Evolutionary conservation across 2,329 filamentous ascomycete genomes (phyloP), one percentile per base, ranked within the genome.

Genomic region (Lasiodiplodia gonubiensis): DNA sequence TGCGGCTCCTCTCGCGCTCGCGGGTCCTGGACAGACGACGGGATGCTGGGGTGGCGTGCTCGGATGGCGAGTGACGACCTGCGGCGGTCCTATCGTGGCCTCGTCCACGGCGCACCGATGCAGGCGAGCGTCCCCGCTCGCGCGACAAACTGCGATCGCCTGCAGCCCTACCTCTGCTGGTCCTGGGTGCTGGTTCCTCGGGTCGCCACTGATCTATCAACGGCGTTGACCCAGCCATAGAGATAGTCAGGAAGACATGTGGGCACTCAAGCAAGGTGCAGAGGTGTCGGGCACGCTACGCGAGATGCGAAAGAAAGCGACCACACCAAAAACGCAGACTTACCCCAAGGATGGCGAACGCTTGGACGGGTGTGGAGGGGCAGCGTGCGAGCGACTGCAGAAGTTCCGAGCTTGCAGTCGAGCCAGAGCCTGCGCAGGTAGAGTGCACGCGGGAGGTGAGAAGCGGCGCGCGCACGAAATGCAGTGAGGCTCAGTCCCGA

Each of bases 181-280:
- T 74, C 75, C 76, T 71, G 66, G 71, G 69, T 66, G 76, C 75
- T 63, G 72, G 70, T 74, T 78, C 78, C 76, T 79, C 78, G 74
- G 77, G 75, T 78, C 79, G 77, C 78, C 78, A 79, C 77, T 79
- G 76, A 70, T 79, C 79, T 79, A 79, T 76, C 74, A 78, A 75
- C 74, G 78, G 78, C 74, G 76, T 71, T 73, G 75, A 77, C 73
- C 77, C 77, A 78, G 79, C 79, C 79, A 80, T 80, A 76, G 78
- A 80, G 78, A 75, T 76, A 74, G 72, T 71, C 77, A 67, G 52
- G 68, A 77, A 70, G 73, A 69, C 78, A 80, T 79, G 68, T 75
- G 76, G 75, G 74, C 75, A 76, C 75, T 74, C 67, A 68, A 67
- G 70, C 63, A 74, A 74, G 73, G 74, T 76, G 73, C 72, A 74